Conservation (phyloP, 164 flowering plant genomes). For the Sextonia rubra region DNA sequence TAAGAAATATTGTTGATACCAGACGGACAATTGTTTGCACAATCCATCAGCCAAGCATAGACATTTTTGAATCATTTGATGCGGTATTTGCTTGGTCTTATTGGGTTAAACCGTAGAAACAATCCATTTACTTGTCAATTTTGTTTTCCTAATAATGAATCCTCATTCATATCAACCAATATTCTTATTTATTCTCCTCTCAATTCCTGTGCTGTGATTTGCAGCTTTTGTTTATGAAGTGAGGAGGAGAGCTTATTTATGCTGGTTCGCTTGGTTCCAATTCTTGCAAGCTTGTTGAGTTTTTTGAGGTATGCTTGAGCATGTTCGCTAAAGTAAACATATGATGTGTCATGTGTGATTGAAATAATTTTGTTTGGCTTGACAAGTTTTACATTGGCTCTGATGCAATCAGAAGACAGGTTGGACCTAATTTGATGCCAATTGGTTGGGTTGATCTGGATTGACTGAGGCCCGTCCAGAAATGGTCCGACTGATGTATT, state of each 20-base stretch:
- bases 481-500: too few relatives aligned
- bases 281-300: constrained; percentile 65
- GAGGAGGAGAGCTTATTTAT: constrained; percentile 92
- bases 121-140: background rate
- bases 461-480: too few relatives aligned
- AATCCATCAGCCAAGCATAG: constrained; percentile 98
- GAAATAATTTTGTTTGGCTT: too few relatives aligned
- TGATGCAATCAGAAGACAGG: too few relatives aligned
- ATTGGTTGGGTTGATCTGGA: too few relatives aligned
- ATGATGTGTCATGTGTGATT: background rate
- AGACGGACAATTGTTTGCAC: constrained; percentile 99
- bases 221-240: constrained; percentile 92
- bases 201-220: constrained; percentile 7
- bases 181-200: background rate
- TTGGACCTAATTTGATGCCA: too few relatives aligned
- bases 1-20: constrained; percentile 93
- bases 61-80: constrained; percentile 98
- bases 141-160: background rate
- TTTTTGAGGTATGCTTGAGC: constrained; percentile 61
- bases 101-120: background rate
- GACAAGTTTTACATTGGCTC: background rate
- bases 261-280: constrained; percentile 86
- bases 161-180: background rate
- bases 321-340: background rate
- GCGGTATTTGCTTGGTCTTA: constrained; percentile 51